phyloP scores from a whole-genome alignment of 805 yeast genomes.

The Nakazawaea holstii region DNA sequence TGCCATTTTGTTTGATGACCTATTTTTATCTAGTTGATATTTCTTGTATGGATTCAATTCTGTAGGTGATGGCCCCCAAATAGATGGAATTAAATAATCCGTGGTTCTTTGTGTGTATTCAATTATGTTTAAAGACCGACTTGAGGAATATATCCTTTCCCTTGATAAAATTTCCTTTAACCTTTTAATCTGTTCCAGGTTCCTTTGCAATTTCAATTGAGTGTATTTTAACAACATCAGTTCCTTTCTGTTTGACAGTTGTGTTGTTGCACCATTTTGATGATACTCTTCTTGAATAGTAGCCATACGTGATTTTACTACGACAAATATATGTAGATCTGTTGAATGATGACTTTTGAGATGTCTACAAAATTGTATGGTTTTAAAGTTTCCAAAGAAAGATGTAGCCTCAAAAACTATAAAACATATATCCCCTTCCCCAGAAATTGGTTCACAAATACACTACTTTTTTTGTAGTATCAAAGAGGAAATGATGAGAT shows the following conservation, averaged over 20 bases:
- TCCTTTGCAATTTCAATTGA: conserved; percentile 53
- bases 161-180: conserved; percentile 44
- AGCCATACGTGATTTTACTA: no score
- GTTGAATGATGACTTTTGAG: no score
- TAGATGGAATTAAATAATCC: conserved; percentile 40
- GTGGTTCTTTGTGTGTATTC: conserved; percentile 36
- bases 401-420: no score
- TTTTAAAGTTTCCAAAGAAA: no score
- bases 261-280: neutral
- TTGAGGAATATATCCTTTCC: conserved; percentile 60
- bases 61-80: conserved; percentile 35
- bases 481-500: no score
- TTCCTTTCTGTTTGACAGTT: conserved; percentile 1
- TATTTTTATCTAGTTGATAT: conserved; percentile 15
- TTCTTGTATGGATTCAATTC: conserved; percentile 29
- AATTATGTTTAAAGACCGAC: conserved; percentile 46
- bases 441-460: no score
- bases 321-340: no score
- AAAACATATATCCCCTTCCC: no score
- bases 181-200: conserved; percentile 49
- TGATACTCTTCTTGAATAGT: no score
- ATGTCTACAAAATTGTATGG: no score
- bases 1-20: neutral
- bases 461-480: no score
- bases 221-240: conserved; percentile 6